Evolutionary conservation across 2,329 filamentous ascomycete genomes (phyloP).

Genomic region (Claviceps digitariae): DNA sequence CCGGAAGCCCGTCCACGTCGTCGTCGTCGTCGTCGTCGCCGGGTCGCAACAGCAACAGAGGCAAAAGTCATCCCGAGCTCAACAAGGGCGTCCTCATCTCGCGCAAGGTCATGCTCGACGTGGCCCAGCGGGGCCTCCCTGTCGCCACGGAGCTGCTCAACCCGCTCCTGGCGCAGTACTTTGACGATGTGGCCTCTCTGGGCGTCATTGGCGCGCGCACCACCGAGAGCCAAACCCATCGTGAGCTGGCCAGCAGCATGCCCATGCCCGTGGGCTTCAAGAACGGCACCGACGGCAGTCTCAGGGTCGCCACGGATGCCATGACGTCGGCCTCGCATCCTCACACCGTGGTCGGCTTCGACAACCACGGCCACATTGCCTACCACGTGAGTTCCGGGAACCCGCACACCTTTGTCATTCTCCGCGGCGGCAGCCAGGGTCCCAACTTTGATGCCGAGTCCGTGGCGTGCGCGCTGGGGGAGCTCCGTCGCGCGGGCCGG

Average conservation of each 20-base stretch:
- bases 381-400: conserved; percentile 93
- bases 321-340: conserved; percentile 85
- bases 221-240: conserved; percentile 89
- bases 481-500: conserved; percentile 61
- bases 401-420: conserved; percentile 92
- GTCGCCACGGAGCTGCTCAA: conserved; percentile 97
- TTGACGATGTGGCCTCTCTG: conserved; percentile 81
- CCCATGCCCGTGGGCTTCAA: conserved; percentile 99
- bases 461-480: conserved; percentile 70
- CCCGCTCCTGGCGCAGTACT: conserved; percentile 93
- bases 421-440: conserved; percentile 82
- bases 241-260: conserved; percentile 83
- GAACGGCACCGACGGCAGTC: conserved; percentile 89
- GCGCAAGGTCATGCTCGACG: conserved; percentile 81
- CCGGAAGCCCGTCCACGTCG: too few species aligned
- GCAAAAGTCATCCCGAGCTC: conserved; percentile 67
- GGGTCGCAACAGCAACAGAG: conserved; percentile 5
- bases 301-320: conserved; percentile 85
- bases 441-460: conserved; percentile 86
- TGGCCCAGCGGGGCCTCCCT: conserved; percentile 87
- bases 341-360: conserved; percentile 95
- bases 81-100: conserved; percentile 88
- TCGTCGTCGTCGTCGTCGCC: too few species aligned
- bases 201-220: conserved; percentile 93
- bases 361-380: conserved; percentile 87